phyloP scores from a whole-genome alignment of 2,329 filamentous ascomycete species.

The Neofusicoccum parvum region DNA sequence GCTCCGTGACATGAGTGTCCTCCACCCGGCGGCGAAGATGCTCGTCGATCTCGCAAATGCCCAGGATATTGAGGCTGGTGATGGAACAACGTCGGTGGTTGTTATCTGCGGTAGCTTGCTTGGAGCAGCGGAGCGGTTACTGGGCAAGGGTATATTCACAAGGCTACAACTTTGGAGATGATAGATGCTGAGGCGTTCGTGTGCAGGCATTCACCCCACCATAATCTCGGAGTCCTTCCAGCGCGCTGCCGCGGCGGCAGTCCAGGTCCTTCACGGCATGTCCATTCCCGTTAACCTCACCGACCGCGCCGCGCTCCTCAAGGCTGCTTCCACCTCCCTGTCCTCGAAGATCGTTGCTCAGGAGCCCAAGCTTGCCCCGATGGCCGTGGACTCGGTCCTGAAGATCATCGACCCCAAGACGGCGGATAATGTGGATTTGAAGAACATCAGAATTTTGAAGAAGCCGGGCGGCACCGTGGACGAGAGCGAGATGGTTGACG shows the following conservation, averaged over 20 bases:
- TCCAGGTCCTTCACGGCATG: slow-evolving; percentile 91
- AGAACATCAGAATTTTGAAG: slow-evolving; percentile 96
- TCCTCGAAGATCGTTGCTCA: slow-evolving; percentile 99
- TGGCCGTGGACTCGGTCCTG: slow-evolving; percentile 95
- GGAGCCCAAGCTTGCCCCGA: slow-evolving; percentile 94
- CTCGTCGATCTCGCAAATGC: slow-evolving; percentile 95
- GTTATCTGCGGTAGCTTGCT: slow-evolving; percentile 96
- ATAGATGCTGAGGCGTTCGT: slow-evolving; percentile 23
- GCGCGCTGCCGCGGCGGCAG: slow-evolving; percentile 84
- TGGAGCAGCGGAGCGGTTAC: slow-evolving; percentile 86
- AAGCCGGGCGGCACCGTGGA: slow-evolving; percentile 98
- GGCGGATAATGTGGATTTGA: slow-evolving; percentile 93
- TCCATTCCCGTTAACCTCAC: slow-evolving; percentile 87
- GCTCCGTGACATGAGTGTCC: slow-evolving; percentile 97
- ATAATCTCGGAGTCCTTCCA: slow-evolving; percentile 98
- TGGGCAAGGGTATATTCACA: slow-evolving; percentile 69
- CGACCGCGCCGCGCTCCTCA: slow-evolving; percentile 87
- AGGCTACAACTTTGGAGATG: background rate
- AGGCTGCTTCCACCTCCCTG: slow-evolving; percentile 94
- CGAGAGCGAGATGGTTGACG: slow-evolving; percentile 96
- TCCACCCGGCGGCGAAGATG: slow-evolving; percentile 99
- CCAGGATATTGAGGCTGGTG: slow-evolving; percentile 97
- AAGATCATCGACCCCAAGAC: slow-evolving; percentile 96
- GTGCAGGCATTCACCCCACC: slow-evolving; percentile 81
- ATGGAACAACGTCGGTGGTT: slow-evolving; percentile 96